Conservation (phyloP, 1,284 basidiomycete genomes). For the Rhodotorula sp. region DNA sequence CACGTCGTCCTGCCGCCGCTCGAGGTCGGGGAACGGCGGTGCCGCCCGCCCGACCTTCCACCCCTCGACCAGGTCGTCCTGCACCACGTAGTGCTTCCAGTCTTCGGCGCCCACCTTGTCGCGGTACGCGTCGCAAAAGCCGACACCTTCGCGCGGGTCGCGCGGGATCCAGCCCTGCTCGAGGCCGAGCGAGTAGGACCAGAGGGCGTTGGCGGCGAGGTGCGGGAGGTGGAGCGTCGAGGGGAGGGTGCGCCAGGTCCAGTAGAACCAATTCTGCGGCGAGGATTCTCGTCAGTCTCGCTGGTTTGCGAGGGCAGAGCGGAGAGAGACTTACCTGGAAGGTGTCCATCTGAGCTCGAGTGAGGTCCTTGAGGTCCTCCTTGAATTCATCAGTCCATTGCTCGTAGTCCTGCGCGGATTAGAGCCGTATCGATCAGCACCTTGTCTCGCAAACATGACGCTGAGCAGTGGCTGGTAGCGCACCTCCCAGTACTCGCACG, state of each 20-base stretch:
- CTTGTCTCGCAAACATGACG: no score
- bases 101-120: background rate
- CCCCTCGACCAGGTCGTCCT: background rate
- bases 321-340: conserved; percentile 21
- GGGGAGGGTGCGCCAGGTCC: conserved; percentile 90
- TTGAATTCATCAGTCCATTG: conserved; percentile 66
- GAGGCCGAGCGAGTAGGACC: conserved; percentile 63
- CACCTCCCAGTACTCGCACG: conserved; percentile 38
- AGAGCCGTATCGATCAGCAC: background rate
- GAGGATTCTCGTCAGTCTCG: no score
- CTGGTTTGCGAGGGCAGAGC: no score
- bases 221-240: conserved; percentile 59
- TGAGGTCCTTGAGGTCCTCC: conserved; percentile 63
- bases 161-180: conserved; percentile 75
- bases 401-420: conserved; percentile 58
- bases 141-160: conserved; percentile 70
- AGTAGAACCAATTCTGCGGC: conserved; percentile 78
- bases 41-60: conserved; percentile 14
- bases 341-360: conserved; percentile 75
- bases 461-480: background rate
- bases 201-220: conserved; percentile 66
- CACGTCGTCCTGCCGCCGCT: no score
- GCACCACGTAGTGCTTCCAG: background rate
- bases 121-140: conserved; percentile 48
- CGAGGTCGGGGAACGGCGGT: background rate